These are phyloP conservation scores for Tulasnella calospora DNA, from an alignment of 768 basidiomycete species.

Conservation along the genomic window DNA sequence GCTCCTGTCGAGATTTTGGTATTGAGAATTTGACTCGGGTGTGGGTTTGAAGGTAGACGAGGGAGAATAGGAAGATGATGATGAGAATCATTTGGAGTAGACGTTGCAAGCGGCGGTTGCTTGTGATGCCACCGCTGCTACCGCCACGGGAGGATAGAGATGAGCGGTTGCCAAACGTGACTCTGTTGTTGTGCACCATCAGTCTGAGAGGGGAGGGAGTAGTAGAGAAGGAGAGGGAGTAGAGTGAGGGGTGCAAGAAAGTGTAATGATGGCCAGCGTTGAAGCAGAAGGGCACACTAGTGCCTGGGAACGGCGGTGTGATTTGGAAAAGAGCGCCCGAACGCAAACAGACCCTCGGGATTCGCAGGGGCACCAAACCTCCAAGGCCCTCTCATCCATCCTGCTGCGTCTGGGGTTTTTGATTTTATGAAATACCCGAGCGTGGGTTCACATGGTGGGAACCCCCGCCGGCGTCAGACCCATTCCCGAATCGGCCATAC, in stretches of 20 bases:
- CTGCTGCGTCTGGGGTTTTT: too few relatives aligned
- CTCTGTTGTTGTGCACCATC: background rate
- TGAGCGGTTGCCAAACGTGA: background rate
- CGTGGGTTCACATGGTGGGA: too few relatives aligned
- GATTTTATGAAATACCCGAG: too few relatives aligned
- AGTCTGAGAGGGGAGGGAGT: background rate
- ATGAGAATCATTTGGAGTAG: background rate
- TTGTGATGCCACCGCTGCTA: too few relatives aligned
- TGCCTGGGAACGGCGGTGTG: background rate
- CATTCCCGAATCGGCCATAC: too few relatives aligned
- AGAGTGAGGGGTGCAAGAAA: background rate
- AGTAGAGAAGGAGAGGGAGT: background rate
- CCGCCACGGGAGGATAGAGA: too few relatives aligned
- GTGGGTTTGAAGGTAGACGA: background rate
- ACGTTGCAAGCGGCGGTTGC: background rate
- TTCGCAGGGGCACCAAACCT: too few relatives aligned
- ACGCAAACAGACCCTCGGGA: too few relatives aligned
- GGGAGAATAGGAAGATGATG: background rate
- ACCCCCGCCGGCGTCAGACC: too few relatives aligned
- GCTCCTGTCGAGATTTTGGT: background rate
- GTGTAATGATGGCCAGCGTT: background rate
- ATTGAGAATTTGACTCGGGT: background rate
- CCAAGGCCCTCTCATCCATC: too few relatives aligned
- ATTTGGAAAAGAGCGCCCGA: background rate
- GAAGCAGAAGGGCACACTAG: background rate